phyloP scores from a whole-genome alignment of 352 stramenopile genomes.

The Phytophthora europaea region DNA sequence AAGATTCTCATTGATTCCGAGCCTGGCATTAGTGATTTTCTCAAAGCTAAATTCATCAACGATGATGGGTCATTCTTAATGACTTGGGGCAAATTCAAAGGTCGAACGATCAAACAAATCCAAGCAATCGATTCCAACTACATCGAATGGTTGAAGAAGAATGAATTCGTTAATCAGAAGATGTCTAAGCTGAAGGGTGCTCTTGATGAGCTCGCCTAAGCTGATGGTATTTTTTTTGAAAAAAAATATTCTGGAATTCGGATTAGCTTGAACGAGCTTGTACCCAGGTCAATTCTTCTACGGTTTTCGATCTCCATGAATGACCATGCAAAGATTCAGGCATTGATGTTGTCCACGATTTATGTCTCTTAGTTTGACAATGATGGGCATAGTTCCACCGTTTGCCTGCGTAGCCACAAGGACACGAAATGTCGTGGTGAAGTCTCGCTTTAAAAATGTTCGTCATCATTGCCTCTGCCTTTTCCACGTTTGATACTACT shows the following conservation, averaged over 20 bases:
- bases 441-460: slow-evolving; percentile 1
- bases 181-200: slow-evolving; percentile 4
- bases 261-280: not conserved
- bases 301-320: slow-evolving; percentile 6
- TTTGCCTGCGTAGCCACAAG: no score
- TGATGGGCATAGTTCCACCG: no score
- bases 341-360: not conserved
- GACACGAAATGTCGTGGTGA: not conserved
- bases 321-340: slow-evolving; percentile 1
- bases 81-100: not conserved
- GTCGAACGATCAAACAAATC: not conserved
- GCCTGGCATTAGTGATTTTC: slow-evolving; percentile 5
- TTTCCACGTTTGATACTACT: slow-evolving; percentile 3
- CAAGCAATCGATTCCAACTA: slow-evolving; percentile 4
- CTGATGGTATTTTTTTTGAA: not conserved
- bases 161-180: slow-evolving; percentile 1
- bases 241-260: no score
- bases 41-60: not conserved
- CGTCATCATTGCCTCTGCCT: not conserved
- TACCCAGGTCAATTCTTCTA: slow-evolving; percentile 4
- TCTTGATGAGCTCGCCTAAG: slow-evolving; percentile 3
- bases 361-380: no score
- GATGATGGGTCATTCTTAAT: slow-evolving; percentile 11
- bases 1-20: not conserved
- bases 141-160: slow-evolving; percentile 11